These are phyloP conservation scores for Toxicodendron radicans DNA, from an alignment of 345 rosid species.

Conservation along the genomic window DNA sequence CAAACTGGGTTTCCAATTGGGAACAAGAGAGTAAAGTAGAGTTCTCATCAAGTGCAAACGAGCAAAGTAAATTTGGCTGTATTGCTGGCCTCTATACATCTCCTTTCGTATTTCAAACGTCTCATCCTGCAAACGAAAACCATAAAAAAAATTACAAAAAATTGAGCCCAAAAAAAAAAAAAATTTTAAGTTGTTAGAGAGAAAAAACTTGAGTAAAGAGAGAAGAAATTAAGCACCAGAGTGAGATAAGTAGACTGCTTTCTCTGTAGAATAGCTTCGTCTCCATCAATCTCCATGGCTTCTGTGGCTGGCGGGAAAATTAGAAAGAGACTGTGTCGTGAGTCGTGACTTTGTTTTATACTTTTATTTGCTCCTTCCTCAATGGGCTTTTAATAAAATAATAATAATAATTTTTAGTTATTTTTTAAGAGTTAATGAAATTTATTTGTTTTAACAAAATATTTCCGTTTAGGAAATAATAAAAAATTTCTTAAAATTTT, in stretches of 20 bases:
- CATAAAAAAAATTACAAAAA: background rate
- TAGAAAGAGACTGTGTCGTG: background rate
- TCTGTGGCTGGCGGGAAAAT: conserved; percentile 56
- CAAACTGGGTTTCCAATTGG: conserved; percentile 71
- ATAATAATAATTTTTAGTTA: background rate
- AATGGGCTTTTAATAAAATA: background rate
- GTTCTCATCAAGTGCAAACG: conserved; percentile 83
- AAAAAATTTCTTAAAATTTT: too few relatives aligned
- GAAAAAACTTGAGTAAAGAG: background rate
- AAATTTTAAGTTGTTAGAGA: background rate
- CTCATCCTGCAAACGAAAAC: conserved; percentile 59
- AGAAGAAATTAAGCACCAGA: conserved; percentile 35
- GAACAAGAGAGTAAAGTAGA: conserved; percentile 73
- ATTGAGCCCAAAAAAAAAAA: background rate
- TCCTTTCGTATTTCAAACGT: conserved; percentile 67
- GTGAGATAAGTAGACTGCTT: conserved; percentile 51
- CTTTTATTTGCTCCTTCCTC: background rate
- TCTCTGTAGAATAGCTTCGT: conserved; percentile 43
- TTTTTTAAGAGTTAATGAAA: too few relatives aligned
- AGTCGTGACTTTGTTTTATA: background rate
- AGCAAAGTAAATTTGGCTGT: conserved; percentile 89
- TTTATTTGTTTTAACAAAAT: too few relatives aligned
- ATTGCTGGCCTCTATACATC: conserved; percentile 81
- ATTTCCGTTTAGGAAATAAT: too few relatives aligned
- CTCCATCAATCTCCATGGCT: conserved; percentile 61